These are phyloP conservation scores for Nicotiana rustica DNA, from an alignment of 305 asterid species.

Conservation along the genomic window DNA sequence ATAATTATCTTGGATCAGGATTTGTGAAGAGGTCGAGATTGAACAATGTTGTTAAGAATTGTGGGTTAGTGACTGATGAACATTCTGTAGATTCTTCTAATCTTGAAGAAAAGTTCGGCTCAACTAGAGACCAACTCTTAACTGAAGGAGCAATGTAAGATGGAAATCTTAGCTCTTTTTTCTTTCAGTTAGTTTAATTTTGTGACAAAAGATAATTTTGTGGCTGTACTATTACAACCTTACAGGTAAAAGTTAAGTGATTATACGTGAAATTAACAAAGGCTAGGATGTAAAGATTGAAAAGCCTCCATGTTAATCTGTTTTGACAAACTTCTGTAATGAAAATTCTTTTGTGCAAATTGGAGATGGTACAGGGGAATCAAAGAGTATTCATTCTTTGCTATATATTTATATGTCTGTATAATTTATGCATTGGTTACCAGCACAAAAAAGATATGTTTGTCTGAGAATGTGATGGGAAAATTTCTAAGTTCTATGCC, in stretches of 20 bases:
- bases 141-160: constrained; percentile 47
- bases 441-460: not conserved
- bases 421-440: constrained; percentile 5
- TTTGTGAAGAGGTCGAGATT: constrained; percentile 35
- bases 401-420: not conserved
- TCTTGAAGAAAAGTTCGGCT: constrained; percentile 39
- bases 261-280: too few relatives aligned
- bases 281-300: too few relatives aligned
- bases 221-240: not conserved
- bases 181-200: too few relatives aligned
- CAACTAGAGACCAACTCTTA: constrained; percentile 41
- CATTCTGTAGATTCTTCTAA: constrained; percentile 42
- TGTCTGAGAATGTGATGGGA: not conserved
- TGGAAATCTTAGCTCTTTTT: constrained; percentile 1
- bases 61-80: constrained; percentile 42
- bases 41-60: constrained; percentile 41
- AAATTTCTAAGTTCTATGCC: constrained; percentile 21
- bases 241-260: too few relatives aligned
- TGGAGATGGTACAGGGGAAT: not conserved
- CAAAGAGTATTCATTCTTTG: not conserved
- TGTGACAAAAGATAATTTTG: not conserved
- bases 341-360: not conserved
- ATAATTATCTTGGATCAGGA: constrained; percentile 33
- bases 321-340: not conserved
- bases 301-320: not conserved